Conservation (phyloP, 2,329 filamentous ascomycete species). For the Blumeria hordei region DNA sequence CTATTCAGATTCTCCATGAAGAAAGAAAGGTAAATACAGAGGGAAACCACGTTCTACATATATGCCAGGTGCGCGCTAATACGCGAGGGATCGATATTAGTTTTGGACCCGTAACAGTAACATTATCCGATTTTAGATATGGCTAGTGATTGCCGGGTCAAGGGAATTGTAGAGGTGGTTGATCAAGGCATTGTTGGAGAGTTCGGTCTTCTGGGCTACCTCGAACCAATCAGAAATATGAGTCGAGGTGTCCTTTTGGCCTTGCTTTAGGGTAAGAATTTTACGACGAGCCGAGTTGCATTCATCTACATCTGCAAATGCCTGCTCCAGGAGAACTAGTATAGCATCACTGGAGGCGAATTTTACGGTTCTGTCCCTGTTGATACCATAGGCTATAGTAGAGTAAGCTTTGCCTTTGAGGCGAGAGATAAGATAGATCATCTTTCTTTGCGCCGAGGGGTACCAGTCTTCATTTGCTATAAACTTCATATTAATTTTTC, state of each 20-base stretch:
- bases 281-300: not conserved
- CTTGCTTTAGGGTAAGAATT: not conserved
- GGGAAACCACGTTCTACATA: too few species aligned
- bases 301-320: not conserved
- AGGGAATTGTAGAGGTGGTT: not conserved
- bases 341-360: not conserved
- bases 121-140: not conserved
- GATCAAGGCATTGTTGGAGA: not conserved
- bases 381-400: not conserved
- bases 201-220: not conserved
- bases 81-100: too few species aligned
- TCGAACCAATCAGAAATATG: not conserved
- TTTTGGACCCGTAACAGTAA: too few species aligned
- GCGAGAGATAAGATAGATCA: not conserved
- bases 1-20: too few species aligned
- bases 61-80: too few species aligned
- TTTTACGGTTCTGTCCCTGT: not conserved
- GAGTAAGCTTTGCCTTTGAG: not conserved
- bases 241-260: not conserved
- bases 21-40: too few species aligned
- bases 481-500: not conserved
- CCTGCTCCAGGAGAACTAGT: not conserved
- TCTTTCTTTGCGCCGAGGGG: not conserved
- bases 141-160: not conserved
- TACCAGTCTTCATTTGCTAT: not conserved